Evolutionary conservation across 768 basidiomycete species (phyloP), one percentile per base, ranked within the genome.

Genomic region (Mycena capillaripes): DNA sequence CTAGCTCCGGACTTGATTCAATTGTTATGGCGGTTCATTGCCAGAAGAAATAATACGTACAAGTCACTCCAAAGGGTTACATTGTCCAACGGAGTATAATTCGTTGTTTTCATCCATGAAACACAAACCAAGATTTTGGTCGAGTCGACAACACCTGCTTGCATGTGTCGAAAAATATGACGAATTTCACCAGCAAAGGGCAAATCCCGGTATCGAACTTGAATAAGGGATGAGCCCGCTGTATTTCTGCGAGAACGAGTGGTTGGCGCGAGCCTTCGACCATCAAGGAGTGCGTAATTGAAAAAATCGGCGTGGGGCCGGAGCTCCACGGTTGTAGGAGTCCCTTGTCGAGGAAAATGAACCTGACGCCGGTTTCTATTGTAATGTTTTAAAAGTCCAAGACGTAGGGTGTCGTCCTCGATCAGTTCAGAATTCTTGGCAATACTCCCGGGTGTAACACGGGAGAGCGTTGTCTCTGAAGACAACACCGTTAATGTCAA

Each of bases 1-100:
- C 75, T 3, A 79, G 57, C 50, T 79, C 75, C 0, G 78, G 78
- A 59, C 78, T 79, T 10, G 4, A n/a, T 2, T 5, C 36, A 29
- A 27, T 16, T 17, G 17, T 58, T 12, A 58, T 14, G 4, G 17
- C 76, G 21, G 34, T 36, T 30, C 10, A 8, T 16, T 16, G 3
- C 8, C 14, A 40, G 17, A 1, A 5, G 16, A 58, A n/a, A 12
- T 9, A 1, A 25, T 16, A 17, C 2, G 32, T 29, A n/a, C 2
- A 30, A 29, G 3, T 58, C 23, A 19, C 25, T 16, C 57, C 57
- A 58, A 19, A 30, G n/a, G 10, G 40, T 40, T 27, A 17, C 57
- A 8, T 34, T 27, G 21, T 69, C 60, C 40, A 69, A 30, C 3
- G 68, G 68, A 2, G 68, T 62, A 6, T 12, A 23, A 1, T 30